phyloP scores from a whole-genome alignment of 257 asterid genomes.

The Datura wrightii region DNA sequence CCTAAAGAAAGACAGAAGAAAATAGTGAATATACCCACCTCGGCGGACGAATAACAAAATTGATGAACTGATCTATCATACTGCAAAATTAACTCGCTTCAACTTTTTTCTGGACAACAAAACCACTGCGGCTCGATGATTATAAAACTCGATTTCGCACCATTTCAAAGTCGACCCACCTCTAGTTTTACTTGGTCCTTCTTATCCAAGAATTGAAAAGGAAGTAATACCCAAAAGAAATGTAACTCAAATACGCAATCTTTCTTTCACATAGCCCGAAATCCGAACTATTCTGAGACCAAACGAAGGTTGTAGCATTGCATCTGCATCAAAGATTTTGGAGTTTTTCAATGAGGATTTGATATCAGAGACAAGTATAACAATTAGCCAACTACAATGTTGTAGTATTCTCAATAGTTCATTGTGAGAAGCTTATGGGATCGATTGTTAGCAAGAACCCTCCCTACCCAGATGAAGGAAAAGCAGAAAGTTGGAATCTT shows the following conservation, averaged over 20 bases:
- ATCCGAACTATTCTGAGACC: no score
- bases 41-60: slow-evolving; percentile 97
- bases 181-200: background rate
- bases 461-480: slow-evolving; percentile 14
- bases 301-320: background rate
- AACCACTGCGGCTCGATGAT: background rate
- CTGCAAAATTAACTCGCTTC: slow-evolving; percentile 28
- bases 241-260: background rate
- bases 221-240: background rate
- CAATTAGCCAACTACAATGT: background rate
- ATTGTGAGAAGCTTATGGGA: background rate
- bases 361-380: background rate
- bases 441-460: background rate
- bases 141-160: background rate
- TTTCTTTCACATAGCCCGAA: background rate
- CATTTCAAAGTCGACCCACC: slow-evolving; percentile 13
- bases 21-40: slow-evolving; percentile 52
- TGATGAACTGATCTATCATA: slow-evolving; percentile 97
- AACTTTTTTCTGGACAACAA: background rate
- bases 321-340: background rate
- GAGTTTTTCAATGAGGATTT: background rate
- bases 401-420: background rate
- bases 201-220: background rate
- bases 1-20: background rate
- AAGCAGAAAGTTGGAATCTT: background rate